Percentiles rank a stretch among this genome's conserved stretches.
Evolutionary conservation across 257 asterid species (phyloP).

Genomic region (Primulina huaijiensis): DNA sequence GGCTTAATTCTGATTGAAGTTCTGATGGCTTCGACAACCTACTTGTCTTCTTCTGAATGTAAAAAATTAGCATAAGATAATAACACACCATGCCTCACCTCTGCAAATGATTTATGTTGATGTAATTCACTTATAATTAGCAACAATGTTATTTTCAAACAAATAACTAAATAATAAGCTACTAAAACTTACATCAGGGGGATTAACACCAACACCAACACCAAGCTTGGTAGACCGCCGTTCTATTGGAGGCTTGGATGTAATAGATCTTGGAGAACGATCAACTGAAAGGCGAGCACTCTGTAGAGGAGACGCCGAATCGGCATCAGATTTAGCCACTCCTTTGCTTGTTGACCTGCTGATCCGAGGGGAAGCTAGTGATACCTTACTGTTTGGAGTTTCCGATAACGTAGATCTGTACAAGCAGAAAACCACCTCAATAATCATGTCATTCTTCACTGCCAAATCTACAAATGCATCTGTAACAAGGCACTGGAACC

Average conservation of each 20-base stretch:
- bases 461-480: constrained; percentile 27
- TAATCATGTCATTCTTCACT: constrained; percentile 6
- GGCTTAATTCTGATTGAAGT: constrained; percentile 56
- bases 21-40: constrained; percentile 62
- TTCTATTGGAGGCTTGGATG: constrained; percentile 59
- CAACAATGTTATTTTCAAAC: background rate
- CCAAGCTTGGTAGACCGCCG: constrained; percentile 59
- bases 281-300: constrained; percentile 54
- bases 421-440: constrained; percentile 16
- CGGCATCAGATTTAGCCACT: constrained; percentile 59
- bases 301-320: constrained; percentile 58
- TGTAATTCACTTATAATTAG: background rate
- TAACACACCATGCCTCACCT: background rate
- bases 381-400: constrained; percentile 58
- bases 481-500: constrained; percentile 16
- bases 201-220: constrained; percentile 27
- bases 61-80: constrained; percentile 19
- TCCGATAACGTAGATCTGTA: constrained; percentile 63
- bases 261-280: constrained; percentile 57
- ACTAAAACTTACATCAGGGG: constrained; percentile 62
- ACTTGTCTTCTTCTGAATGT: constrained; percentile 58
- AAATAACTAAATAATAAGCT: background rate
- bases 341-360: constrained; percentile 50
- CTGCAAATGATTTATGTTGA: background rate
- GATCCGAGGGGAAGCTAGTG: constrained; percentile 51